These are phyloP conservation scores for Rhodotorula diobovata DNA, from an alignment of 768 basidiomycete genomes.

Conservation along the genomic window DNA sequence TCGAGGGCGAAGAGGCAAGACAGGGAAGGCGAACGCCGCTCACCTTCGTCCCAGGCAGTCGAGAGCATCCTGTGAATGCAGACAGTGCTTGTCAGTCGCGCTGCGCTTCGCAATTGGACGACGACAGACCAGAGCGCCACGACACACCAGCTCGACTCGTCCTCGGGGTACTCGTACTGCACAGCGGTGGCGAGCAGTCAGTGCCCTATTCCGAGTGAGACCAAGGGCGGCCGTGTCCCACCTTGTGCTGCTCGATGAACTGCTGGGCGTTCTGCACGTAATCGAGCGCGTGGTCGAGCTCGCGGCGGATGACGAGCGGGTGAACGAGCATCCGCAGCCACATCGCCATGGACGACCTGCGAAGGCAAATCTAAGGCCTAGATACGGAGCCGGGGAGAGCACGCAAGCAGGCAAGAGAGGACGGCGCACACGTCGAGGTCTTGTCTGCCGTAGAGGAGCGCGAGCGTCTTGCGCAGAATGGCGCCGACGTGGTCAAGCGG, in stretches of 20 bases:
- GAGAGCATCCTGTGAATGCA: constrained; percentile 2
- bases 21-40: not conserved
- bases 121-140: too few relatives aligned
- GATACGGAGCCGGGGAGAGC: not conserved
- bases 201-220: rapidly evolving
- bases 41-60: constrained; percentile 13
- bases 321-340: constrained; percentile 11
- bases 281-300: not conserved
- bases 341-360: not conserved
- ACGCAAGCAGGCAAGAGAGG: not conserved
- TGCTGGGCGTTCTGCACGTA: constrained; percentile 17
- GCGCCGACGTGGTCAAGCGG: not conserved
- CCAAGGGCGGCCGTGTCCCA: not conserved
- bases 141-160: constrained; percentile 9
- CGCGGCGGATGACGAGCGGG: not conserved
- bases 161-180: constrained; percentile 2
- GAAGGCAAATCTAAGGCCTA: not conserved
- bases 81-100: not conserved
- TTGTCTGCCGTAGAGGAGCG: not conserved
- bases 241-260: not conserved
- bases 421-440: constrained; percentile 10
- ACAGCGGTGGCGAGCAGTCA: too few relatives aligned
- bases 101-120: not conserved
- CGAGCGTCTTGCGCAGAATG: constrained; percentile 11
- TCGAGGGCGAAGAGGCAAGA: not conserved